Evolutionary conservation across 2,329 filamentous ascomycete species (phyloP).

Genomic region (Beauveria medogensis): DNA sequence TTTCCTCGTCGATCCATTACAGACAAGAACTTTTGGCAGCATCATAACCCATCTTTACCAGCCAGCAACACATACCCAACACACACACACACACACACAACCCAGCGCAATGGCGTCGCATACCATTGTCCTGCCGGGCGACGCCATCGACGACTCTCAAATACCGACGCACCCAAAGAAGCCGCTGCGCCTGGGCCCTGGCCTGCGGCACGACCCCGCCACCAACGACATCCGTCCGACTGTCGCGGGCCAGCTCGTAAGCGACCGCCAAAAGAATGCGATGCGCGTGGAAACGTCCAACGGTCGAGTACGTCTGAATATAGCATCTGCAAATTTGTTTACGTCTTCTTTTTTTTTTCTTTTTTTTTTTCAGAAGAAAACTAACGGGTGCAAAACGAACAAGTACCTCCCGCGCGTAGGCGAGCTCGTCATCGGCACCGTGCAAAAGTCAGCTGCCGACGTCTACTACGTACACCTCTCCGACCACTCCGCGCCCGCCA

Average conservation of each 20-base stretch:
- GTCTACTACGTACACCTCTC: constrained; percentile 74
- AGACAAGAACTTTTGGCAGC: neutral
- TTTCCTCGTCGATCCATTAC: neutral
- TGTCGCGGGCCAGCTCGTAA: constrained; percentile 57
- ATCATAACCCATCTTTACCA: neutral
- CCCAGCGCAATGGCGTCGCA: constrained; percentile 45
- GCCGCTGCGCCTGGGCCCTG: constrained; percentile 74
- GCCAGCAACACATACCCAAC: neutral
- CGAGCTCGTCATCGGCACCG: constrained; percentile 82
- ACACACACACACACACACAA: neutral
- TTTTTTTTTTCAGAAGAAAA: too few relatives aligned
- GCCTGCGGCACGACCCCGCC: constrained; percentile 72
- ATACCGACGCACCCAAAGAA: constrained; percentile 62
- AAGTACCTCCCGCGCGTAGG: constrained; percentile 66
- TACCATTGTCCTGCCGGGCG: constrained; percentile 74
- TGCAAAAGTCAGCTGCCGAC: constrained; percentile 68
- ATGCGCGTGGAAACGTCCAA: constrained; percentile 67
- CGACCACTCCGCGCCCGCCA: constrained; percentile 52
- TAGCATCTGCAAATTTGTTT: too few relatives aligned
- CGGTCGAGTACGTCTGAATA: constrained; percentile 49
- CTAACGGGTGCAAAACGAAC: too few relatives aligned
- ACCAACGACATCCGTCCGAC: constrained; percentile 64
- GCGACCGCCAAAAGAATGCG: constrained; percentile 65
- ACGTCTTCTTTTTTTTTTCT: too few relatives aligned
- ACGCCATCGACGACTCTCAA: constrained; percentile 55